Evolutionary conservation across 306 rosid species (phyloP).

Genomic region (Dalbergia oliveri): DNA sequence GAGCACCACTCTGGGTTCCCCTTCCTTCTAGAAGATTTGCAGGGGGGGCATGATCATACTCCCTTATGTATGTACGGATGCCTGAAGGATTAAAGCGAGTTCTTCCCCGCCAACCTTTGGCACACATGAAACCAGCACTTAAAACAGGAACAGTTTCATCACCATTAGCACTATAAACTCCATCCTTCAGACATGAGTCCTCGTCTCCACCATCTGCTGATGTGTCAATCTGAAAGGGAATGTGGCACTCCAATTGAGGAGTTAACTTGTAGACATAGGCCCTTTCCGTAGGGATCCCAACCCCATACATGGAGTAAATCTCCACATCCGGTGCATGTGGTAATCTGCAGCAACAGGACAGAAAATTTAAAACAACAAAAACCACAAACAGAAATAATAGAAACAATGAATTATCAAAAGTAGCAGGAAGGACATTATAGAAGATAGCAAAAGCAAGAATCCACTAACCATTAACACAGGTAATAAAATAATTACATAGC

Average conservation of each 20-base stretch:
- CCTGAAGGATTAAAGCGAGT: constrained; percentile 88
- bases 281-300: constrained; percentile 87
- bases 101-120: constrained; percentile 85
- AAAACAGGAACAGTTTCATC: constrained; percentile 91
- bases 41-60: constrained; percentile 87
- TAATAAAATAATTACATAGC: constrained; percentile 10
- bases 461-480: constrained; percentile 31
- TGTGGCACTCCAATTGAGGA: constrained; percentile 69
- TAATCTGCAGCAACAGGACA: constrained; percentile 65
- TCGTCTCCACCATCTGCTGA: constrained; percentile 71
- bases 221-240: constrained; percentile 86
- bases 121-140: constrained; percentile 89
- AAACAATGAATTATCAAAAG: constrained; percentile 27
- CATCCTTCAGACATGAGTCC: constrained; percentile 71
- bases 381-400: constrained; percentile 30
- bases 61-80: constrained; percentile 69
- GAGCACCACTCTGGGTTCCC: constrained; percentile 89
- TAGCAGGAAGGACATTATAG: constrained; percentile 33
- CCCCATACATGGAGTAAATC: constrained; percentile 88
- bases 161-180: constrained; percentile 71
- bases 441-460: constrained; percentile 25
- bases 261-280: constrained; percentile 78
- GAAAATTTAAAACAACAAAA: constrained; percentile 37
- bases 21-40: constrained; percentile 89
- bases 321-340: constrained; percentile 89